These are phyloP conservation scores for Phytophthora hibernalis DNA, from an alignment of 352 stramenopile species.

Conservation along the genomic window DNA sequence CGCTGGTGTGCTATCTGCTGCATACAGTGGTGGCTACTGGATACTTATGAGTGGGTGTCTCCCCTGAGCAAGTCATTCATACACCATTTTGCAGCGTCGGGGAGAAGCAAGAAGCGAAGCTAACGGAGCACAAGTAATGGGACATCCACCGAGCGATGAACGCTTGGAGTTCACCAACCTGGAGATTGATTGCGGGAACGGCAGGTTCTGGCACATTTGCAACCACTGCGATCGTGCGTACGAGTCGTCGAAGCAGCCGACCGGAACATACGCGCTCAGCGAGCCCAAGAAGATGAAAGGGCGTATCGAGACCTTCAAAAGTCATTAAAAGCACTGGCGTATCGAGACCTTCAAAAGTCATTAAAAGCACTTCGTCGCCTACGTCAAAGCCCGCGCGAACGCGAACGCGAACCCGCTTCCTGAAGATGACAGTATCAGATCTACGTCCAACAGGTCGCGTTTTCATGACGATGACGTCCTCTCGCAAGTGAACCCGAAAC, in stretches of 20 bases:
- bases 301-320: background rate
- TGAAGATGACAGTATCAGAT: background rate
- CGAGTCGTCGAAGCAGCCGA: background rate
- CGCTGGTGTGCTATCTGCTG: background rate
- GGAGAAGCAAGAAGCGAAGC: background rate
- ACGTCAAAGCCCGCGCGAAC: background rate
- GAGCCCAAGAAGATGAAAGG: background rate
- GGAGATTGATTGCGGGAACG: conserved; percentile 3
- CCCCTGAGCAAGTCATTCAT: background rate
- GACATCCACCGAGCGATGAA: background rate
- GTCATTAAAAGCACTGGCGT: background rate
- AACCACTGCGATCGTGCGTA: background rate
- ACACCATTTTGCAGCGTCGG: background rate
- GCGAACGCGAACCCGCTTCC: background rate
- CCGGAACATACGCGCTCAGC: background rate
- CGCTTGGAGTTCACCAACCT: conserved; percentile 6
- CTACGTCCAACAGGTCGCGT: background rate
- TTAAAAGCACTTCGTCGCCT: background rate
- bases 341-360: conserved; percentile 3
- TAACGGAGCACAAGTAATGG: background rate
- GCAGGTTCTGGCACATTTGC: background rate
- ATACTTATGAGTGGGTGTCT: background rate
- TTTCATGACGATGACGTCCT: background rate
- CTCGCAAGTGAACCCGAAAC: background rate
- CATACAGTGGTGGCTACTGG: background rate